phyloP scores from a whole-genome alignment of 768 basidiomycete species.

The Pleurotus citrinopileatus region DNA sequence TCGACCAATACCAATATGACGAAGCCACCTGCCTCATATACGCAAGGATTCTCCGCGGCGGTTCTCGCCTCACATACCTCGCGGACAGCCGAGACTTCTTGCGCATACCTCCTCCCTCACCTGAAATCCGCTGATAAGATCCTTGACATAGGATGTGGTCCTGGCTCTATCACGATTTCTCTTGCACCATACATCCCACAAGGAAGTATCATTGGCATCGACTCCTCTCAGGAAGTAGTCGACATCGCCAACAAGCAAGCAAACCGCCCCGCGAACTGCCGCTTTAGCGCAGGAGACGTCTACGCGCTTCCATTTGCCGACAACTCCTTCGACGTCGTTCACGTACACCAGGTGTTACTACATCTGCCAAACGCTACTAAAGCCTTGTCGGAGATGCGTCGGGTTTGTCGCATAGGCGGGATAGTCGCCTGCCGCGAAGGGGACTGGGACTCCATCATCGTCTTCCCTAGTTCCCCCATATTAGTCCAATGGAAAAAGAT shows the following conservation, averaged over 20 bases:
- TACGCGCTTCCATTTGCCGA: constrained; percentile 34
- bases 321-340: constrained; percentile 44
- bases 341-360: constrained; percentile 47
- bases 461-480: background rate
- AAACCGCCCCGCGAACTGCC: constrained; percentile 28
- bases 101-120: constrained; percentile 1
- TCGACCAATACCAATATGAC: background rate
- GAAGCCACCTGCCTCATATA: background rate
- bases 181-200: constrained; percentile 37
- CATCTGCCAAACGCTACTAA: constrained; percentile 40
- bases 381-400: constrained; percentile 43
- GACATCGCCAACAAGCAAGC: constrained; percentile 30
- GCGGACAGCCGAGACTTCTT: background rate
- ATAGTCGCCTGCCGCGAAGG: constrained; percentile 43
- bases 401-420: constrained; percentile 44
- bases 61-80: constrained; percentile 4
- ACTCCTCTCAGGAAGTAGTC: constrained; percentile 31
- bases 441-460: constrained; percentile 24
- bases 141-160: constrained; percentile 52
- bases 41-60: constrained; percentile 5
- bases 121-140: constrained; percentile 21
- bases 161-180: constrained; percentile 46
- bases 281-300: constrained; percentile 37
- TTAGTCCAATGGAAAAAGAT: background rate
- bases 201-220: constrained; percentile 43